Evolutionary conservation across 139 green algal species (phyloP).

Genomic region (Volvox reticuliferus): DNA sequence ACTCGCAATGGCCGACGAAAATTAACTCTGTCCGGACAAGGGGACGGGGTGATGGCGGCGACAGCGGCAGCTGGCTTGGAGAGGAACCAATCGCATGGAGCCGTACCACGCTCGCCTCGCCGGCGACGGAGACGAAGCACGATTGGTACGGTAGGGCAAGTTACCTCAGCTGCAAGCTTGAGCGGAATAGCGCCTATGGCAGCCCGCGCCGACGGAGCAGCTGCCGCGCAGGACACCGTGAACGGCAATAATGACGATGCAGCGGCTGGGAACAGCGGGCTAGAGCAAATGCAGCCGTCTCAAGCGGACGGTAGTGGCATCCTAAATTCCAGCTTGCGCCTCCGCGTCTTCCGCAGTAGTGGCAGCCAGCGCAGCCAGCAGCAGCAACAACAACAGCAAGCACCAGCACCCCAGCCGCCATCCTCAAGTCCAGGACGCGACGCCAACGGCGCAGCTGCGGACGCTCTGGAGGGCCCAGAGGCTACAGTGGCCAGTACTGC

Average conservation of each 20-base stretch:
- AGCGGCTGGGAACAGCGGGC: not conserved
- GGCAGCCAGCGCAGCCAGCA: not conserved
- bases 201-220: not conserved
- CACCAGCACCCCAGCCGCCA: not conserved
- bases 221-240: no score
- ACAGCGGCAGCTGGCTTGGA: not conserved
- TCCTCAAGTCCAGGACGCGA: not conserved
- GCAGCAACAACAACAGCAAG: not conserved
- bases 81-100: not conserved
- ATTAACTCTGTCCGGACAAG: not conserved
- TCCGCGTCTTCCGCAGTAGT: conserved; percentile 3
- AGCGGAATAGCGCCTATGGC: not conserved
- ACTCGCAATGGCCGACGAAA: not conserved
- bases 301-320: not conserved
- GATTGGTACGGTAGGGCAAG: not conserved
- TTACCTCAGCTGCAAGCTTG: not conserved
- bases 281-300: not conserved
- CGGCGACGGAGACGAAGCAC: not conserved
- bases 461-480: no score
- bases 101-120: not conserved
- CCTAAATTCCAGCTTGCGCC: not conserved
- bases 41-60: not conserved
- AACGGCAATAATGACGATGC: not conserved
- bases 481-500: not conserved
- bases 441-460: not conserved